phyloP scores from a whole-genome alignment of 225 moss, liverwort and hornwort species.

The Physcomitrellopsis africana region DNA sequence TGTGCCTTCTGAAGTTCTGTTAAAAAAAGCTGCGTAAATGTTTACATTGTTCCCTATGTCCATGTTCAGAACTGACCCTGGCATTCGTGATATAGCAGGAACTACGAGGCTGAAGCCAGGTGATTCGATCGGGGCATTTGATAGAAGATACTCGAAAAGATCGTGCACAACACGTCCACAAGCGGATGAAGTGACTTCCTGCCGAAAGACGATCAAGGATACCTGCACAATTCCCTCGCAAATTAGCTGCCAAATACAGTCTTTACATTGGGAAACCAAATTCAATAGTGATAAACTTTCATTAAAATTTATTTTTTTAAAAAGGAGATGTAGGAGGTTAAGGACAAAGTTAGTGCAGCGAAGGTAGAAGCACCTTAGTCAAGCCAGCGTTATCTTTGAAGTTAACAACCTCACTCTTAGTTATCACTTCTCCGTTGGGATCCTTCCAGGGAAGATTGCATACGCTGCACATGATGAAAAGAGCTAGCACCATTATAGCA shows the following conservation, averaged over 20 bases:
- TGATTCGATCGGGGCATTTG: conserved; percentile 55
- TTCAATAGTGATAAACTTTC: background rate
- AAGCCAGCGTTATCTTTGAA: conserved; percentile 48
- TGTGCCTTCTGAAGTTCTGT: conserved; percentile 21
- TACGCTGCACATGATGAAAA: conserved; percentile 43
- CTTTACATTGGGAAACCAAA: background rate
- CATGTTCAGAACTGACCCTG: conserved; percentile 41
- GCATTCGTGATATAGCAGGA: conserved; percentile 47
- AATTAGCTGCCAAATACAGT: background rate
- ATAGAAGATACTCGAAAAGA: conserved; percentile 50
- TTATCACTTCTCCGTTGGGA: conserved; percentile 29
- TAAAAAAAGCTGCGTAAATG: conserved; percentile 42
- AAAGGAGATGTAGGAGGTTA: background rate
- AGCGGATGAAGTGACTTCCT: conserved; percentile 40
- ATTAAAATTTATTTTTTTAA: background rate
- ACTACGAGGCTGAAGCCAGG: conserved; percentile 49
- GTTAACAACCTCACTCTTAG: conserved; percentile 44
- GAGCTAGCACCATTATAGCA: background rate
- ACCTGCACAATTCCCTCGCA: conserved; percentile 41
- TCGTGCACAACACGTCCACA: conserved; percentile 48
- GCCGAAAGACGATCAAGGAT: conserved; percentile 52
- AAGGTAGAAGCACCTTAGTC: conserved; percentile 40
- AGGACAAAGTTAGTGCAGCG: background rate
- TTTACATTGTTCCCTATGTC: conserved; percentile 22
- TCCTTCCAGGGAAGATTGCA: conserved; percentile 44